These are phyloP conservation scores for Mycena latifolia DNA, from an alignment of 768 basidiomycete species.

Conservation along the genomic window DNA sequence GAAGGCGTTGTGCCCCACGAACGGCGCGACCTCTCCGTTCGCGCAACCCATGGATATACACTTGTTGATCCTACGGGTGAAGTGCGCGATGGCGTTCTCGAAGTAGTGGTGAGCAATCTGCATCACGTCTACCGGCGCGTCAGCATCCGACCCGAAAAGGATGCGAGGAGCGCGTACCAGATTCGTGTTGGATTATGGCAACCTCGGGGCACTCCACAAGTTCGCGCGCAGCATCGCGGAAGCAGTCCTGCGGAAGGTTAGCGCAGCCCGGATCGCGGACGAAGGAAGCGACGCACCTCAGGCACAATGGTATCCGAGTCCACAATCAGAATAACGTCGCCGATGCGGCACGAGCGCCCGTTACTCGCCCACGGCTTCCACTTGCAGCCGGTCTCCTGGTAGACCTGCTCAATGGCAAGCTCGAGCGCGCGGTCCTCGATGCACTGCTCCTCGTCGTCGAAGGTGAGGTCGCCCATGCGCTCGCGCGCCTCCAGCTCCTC, in stretches of 20 bases:
- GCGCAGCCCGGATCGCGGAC: not conserved
- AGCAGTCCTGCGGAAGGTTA: slow-evolving; percentile 72
- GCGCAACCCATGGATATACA: slow-evolving; percentile 85
- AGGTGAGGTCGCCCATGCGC: slow-evolving; percentile 46
- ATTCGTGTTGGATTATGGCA: slow-evolving; percentile 92
- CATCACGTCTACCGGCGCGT: slow-evolving; percentile 74
- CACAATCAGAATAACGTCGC: slow-evolving; percentile 84
- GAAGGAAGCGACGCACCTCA: slow-evolving; percentile 55
- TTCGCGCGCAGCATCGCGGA: slow-evolving; percentile 91
- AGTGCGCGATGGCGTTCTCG: slow-evolving; percentile 91
- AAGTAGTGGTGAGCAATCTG: slow-evolving; percentile 92
- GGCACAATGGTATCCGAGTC: slow-evolving; percentile 87
- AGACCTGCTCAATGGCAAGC: slow-evolving; percentile 81
- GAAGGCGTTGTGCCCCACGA: slow-evolving; percentile 92
- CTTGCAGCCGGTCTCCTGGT: slow-evolving; percentile 64
- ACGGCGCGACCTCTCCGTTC: slow-evolving; percentile 86
- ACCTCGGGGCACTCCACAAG: slow-evolving; percentile 85
- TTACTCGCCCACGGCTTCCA: slow-evolving; percentile 86
- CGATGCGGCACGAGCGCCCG: slow-evolving; percentile 79
- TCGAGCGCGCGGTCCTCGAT: slow-evolving; percentile 82
- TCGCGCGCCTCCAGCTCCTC: slow-evolving; percentile 57
- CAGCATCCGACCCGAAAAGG: not conserved
- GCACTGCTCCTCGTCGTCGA: slow-evolving; percentile 49
- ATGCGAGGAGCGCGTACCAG: slow-evolving; percentile 58
- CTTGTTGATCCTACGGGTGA: slow-evolving; percentile 89